Conservation (phyloP, 306 rosid genomes). For the Phaseolus lunatus region DNA sequence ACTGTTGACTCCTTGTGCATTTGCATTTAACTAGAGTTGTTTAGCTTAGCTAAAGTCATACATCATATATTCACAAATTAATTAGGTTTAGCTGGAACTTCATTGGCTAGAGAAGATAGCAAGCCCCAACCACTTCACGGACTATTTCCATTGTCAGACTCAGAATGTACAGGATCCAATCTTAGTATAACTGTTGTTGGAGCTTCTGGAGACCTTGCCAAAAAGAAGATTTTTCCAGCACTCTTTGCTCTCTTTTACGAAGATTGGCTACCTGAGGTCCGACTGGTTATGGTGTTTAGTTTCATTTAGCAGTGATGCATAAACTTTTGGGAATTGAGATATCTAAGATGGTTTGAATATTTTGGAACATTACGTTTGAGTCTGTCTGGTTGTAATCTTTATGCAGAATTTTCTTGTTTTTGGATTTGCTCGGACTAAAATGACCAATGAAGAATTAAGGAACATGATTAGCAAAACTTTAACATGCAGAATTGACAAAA, state of each 20-base stretch:
- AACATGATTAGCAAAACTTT: conserved; percentile 81
- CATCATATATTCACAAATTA: conserved; percentile 45
- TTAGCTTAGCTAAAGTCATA: conserved; percentile 32
- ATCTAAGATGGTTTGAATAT: conserved; percentile 21
- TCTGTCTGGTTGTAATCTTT: conserved; percentile 36
- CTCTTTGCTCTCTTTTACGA: conserved; percentile 95
- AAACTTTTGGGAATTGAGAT: neutral
- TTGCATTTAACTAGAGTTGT: conserved; percentile 13
- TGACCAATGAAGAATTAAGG: conserved; percentile 84
- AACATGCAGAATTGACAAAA: conserved; percentile 93
- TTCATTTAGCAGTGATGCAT: conserved; percentile 25
- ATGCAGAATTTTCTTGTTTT: conserved; percentile 79
- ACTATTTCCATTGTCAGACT: conserved; percentile 52
- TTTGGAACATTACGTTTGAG: conserved; percentile 30
- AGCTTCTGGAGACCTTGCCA: conserved; percentile 99
- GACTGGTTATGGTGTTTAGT: conserved; percentile 20
- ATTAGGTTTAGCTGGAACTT: conserved; percentile 64
- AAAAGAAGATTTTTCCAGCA: conserved; percentile 95
- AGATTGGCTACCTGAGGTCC: conserved; percentile 87
- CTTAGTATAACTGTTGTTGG: conserved; percentile 92
- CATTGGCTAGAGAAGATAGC: conserved; percentile 57
- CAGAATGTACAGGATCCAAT: conserved; percentile 57
- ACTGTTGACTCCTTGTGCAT: conserved; percentile 17
- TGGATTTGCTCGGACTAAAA: conserved; percentile 85
- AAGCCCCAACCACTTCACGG: conserved; percentile 51